These are phyloP conservation scores for Globomyces pollinis-pini DNA, from an alignment of 192 early-diverging fungal species.

Conservation along the genomic window DNA sequence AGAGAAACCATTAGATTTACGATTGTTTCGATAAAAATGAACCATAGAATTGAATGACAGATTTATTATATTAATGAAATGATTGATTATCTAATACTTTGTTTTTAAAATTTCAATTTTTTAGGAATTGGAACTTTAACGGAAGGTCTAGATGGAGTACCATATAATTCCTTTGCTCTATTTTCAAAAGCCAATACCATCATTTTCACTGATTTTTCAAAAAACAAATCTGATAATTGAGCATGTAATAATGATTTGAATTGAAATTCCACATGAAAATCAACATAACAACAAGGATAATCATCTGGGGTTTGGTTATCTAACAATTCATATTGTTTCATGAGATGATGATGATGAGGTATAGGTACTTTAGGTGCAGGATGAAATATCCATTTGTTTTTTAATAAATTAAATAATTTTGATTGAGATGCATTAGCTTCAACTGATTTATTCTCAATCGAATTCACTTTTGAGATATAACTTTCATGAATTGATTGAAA, in stretches of 20 bases:
- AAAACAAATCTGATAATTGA: constrained; percentile 69
- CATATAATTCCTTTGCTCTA: constrained; percentile 46
- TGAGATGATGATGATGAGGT: constrained; percentile 48
- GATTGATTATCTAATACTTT: too few relatives aligned
- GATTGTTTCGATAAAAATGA: constrained; percentile 12
- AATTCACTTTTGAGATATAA: constrained; percentile 70
- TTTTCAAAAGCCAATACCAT: constrained; percentile 68
- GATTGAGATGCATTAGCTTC: constrained; percentile 54
- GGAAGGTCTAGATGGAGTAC: constrained; percentile 11
- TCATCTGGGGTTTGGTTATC: constrained; percentile 56
- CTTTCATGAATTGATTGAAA: constrained; percentile 70
- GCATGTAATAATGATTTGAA: constrained; percentile 75
- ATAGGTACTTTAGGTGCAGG: constrained; percentile 58
- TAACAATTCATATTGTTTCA: constrained; percentile 52
- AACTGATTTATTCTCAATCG: constrained; percentile 54
- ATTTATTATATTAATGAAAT: too few relatives aligned
- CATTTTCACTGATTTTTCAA: constrained; percentile 63
- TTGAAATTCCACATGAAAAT: constrained; percentile 71
- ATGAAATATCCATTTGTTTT: constrained; percentile 59
- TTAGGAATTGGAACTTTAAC: neutral
- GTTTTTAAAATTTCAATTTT: too few relatives aligned
- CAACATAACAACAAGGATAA: neutral
- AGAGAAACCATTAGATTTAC: constrained; percentile 29
- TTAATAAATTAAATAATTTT: constrained; percentile 56
- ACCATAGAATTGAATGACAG: too few relatives aligned